These are phyloP conservation scores for Acanthamoeba quina DNA, from an alignment of 208 protist species.

Conservation along the genomic window DNA sequence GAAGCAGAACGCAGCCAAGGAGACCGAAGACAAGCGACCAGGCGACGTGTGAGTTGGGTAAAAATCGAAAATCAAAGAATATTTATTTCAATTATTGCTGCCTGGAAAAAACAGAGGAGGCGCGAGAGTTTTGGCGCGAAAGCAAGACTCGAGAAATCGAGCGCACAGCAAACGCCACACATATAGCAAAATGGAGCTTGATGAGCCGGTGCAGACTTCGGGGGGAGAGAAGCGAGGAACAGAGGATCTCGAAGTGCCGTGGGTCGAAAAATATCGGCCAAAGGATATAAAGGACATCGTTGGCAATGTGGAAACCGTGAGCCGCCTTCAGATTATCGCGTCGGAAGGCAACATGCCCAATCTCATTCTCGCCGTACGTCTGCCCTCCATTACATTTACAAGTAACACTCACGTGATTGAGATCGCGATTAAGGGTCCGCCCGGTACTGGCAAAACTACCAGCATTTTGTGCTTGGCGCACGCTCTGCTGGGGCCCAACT, in stretches of 20 bases:
- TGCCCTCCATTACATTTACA: not conserved
- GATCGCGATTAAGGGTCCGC: constrained; percentile 87
- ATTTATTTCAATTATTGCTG: not conserved
- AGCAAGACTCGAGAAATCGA: too few species aligned
- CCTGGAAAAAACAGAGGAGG: not conserved
- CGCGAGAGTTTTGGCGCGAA: not conserved
- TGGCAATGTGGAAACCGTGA: constrained; percentile 98
- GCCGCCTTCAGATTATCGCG: constrained; percentile 96
- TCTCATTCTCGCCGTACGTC: constrained; percentile 94
- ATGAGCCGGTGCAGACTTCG: not conserved
- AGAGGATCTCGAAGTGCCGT: constrained; percentile 88
- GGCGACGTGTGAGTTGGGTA: too few species aligned
- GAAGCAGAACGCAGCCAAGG: too few species aligned
- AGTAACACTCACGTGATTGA: not conserved
- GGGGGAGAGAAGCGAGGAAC: not conserved
- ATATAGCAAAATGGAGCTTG: constrained; percentile 17
- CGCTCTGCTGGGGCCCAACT: constrained; percentile 93
- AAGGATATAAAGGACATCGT: constrained; percentile 97
- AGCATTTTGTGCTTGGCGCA: constrained; percentile 97
- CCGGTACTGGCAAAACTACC: constrained; percentile 97
- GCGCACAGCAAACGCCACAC: too few species aligned
- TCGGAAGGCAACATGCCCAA: constrained; percentile 97
- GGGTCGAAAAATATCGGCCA: constrained; percentile 99
- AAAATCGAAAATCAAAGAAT: too few species aligned
- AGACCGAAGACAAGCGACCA: too few species aligned